Percentiles rank a stretch among this genome's conserved stretches.
phyloP scores from a whole-genome alignment of 164 flowering plant species.

The Magnolia changhungtana region DNA sequence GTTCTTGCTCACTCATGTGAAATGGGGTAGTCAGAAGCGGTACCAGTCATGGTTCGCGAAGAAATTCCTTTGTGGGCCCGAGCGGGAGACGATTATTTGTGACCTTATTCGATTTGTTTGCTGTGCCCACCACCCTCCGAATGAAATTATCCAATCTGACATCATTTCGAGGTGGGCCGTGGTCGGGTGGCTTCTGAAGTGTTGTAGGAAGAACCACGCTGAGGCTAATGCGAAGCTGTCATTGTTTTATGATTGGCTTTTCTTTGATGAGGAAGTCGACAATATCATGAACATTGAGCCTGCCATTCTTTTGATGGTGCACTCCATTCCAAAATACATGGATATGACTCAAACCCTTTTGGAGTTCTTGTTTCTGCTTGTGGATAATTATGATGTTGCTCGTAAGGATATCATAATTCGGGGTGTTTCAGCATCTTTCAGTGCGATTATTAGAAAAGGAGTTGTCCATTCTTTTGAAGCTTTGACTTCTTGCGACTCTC shows the following conservation, averaged over 20 bases:
- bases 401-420: slow-evolving; percentile 39
- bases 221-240: slow-evolving; percentile 74
- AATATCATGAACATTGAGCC: slow-evolving; percentile 91
- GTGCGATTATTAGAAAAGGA: slow-evolving; percentile 49
- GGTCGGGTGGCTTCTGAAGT: slow-evolving; percentile 82
- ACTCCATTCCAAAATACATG: slow-evolving; percentile 61
- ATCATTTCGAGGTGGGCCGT: slow-evolving; percentile 88
- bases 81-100: slow-evolving; percentile 47
- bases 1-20: slow-evolving; percentile 75
- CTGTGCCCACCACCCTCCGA: slow-evolving; percentile 83
- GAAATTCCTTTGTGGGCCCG: slow-evolving; percentile 59
- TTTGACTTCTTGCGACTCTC: slow-evolving; percentile 42
- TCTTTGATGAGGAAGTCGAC: slow-evolving; percentile 68
- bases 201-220: slow-evolving; percentile 49
- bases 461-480: slow-evolving; percentile 59
- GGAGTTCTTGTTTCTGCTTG: slow-evolving; percentile 62
- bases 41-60: slow-evolving; percentile 75
- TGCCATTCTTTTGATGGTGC: slow-evolving; percentile 70
- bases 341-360: slow-evolving; percentile 70
- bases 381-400: slow-evolving; percentile 63
- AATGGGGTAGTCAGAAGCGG: slow-evolving; percentile 66
- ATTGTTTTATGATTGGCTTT: slow-evolving; percentile 94
- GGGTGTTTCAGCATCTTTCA: slow-evolving; percentile 66
- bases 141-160: slow-evolving; percentile 71
- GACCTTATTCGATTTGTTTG: slow-evolving; percentile 89